These are phyloP conservation scores for Penicillium desertorum DNA, from an alignment of 495 filamentous ascomycete genomes.

Conservation along the genomic window DNA sequence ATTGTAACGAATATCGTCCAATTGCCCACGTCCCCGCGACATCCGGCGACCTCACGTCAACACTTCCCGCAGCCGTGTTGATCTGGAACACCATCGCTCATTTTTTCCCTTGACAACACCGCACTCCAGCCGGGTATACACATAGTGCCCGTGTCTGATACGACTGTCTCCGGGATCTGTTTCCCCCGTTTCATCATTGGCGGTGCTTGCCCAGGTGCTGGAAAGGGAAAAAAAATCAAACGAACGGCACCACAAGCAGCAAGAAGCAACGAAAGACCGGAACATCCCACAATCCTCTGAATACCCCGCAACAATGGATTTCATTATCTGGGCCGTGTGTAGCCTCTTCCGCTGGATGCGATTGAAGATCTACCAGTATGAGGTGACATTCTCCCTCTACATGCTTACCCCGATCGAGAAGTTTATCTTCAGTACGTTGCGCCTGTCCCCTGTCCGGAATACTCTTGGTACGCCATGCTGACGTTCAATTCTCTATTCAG, in stretches of 20 bases:
- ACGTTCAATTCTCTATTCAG: conserved; percentile 43
- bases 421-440: conserved; percentile 74
- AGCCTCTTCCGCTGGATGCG: conserved; percentile 63
- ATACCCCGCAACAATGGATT: conserved; percentile 25
- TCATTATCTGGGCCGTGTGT: conserved; percentile 42
- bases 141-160: not conserved
- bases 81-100: not conserved
- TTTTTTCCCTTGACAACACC: not conserved
- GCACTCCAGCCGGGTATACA: not conserved
- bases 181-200: too few species aligned
- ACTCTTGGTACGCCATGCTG: not conserved
- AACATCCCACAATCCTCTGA: not conserved
- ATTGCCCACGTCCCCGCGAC: not conserved
- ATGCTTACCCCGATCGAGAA: conserved; percentile 85
- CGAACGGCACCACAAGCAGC: not conserved
- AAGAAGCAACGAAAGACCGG: not conserved
- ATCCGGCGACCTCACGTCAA: not conserved
- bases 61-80: not conserved
- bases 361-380: conserved; percentile 82
- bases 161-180: not conserved
- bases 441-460: not conserved
- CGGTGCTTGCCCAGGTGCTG: not conserved
- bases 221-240: not conserved
- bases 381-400: conserved; percentile 81
- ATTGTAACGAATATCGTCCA: not conserved